Conservation (phyloP, 495 filamentous ascomycete species). For the Aspergillus sclerotioniger region DNA sequence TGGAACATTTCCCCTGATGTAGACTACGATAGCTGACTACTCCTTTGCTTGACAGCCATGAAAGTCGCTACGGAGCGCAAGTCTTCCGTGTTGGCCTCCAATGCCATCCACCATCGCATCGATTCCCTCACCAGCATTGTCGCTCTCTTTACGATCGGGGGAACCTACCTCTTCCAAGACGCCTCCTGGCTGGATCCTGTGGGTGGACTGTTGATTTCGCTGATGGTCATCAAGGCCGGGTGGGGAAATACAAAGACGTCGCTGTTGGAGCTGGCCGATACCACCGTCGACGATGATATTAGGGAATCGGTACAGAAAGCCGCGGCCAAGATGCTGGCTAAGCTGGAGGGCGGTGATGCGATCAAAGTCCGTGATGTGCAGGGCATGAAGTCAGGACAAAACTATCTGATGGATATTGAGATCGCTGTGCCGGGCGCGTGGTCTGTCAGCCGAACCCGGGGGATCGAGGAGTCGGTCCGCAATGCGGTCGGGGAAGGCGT, state of each 20-base stretch:
- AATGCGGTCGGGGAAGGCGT: conserved; percentile 68
- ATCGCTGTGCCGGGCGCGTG: conserved; percentile 70
- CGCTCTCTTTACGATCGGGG: conserved; percentile 80
- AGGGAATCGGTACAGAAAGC: conserved; percentile 64
- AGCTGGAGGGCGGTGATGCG: conserved; percentile 31
- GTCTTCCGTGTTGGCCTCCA: conserved; percentile 93
- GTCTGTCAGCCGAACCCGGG: conserved; percentile 65
- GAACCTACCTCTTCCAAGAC: conserved; percentile 79
- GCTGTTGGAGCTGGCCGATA: conserved; percentile 83
- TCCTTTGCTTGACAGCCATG: conserved; percentile 63
- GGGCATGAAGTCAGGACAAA: conserved; percentile 92
- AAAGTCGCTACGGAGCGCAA: conserved; percentile 94
- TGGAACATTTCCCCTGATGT: background rate
- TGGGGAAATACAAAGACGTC: conserved; percentile 80
- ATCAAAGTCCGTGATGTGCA: conserved; percentile 71
- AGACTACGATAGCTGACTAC: background rate
- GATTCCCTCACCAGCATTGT: conserved; percentile 94
- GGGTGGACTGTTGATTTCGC: conserved; percentile 83
- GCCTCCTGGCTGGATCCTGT: conserved; percentile 94
- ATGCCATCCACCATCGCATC: conserved; percentile 93
- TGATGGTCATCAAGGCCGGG: conserved; percentile 90
- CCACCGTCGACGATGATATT: conserved; percentile 81
- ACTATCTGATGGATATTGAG: conserved; percentile 86
- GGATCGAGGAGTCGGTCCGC: conserved; percentile 70
- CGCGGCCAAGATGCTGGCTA: conserved; percentile 56